Percentiles rank a stretch among this genome's conserved stretches.
Conservation (phyloP, 192 early-diverging fungal species). For the Rhizoclosmatium globosum region DNA sequence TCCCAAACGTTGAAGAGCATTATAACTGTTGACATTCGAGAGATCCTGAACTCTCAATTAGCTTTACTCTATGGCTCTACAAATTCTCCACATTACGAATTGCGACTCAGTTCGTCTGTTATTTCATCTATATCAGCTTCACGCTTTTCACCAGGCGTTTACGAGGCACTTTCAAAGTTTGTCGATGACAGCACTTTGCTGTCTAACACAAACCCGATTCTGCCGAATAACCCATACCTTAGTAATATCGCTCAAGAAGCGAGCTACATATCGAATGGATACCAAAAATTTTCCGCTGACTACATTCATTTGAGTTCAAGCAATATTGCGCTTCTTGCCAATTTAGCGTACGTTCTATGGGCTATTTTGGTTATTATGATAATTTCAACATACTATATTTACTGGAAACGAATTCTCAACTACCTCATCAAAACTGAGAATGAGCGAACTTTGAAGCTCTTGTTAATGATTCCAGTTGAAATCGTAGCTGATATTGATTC, state of each 20-base stretch:
- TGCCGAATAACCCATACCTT: background rate
- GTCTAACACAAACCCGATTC: constrained; percentile 19
- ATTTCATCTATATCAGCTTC: background rate
- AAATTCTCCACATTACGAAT: constrained; percentile 8
- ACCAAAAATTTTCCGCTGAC: constrained; percentile 3
- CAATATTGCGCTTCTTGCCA: constrained; percentile 10
- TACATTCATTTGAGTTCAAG: background rate
- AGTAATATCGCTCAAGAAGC: background rate
- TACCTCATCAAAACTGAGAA: constrained; percentile 43
- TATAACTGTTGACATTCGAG: background rate
- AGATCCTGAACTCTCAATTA: constrained; percentile 10
- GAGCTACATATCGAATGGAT: background rate
- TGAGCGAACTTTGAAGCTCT: constrained; percentile 39
- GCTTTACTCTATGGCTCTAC: constrained; percentile 36
- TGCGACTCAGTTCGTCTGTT: background rate
- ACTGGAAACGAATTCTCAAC: constrained; percentile 34
- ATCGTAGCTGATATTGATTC: constrained; percentile 45
- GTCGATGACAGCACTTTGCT: constrained; percentile 3
- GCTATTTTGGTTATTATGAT: constrained; percentile 22
- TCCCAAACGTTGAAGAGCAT: background rate
- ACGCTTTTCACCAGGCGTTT: background rate
- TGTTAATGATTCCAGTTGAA: constrained; percentile 43
- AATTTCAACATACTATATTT: constrained; percentile 31
- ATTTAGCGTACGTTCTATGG: constrained; percentile 16
- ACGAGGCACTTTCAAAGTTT: constrained; percentile 24